Evolutionary conservation across 2,329 filamentous ascomycete species (phyloP), one percentile per base, ranked within the genome.

Genomic region (Trichoderma citrinoviride): DNA sequence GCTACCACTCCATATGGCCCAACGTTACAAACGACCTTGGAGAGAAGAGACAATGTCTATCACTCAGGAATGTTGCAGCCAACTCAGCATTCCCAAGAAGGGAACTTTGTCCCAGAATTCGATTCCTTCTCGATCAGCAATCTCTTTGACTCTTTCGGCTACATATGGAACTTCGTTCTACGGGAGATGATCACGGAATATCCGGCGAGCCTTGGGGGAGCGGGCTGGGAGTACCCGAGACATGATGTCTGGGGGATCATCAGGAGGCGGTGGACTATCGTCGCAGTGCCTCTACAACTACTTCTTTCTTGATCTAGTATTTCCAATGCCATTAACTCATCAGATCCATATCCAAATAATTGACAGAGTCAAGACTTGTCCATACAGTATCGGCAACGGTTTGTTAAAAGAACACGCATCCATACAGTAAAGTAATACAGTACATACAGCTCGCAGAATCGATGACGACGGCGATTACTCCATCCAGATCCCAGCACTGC

Each of bases 31-130:
- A n/a, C n/a, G n/a, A n/a, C n/a, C n/a, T 15, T 19, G 21, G 17
- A 8, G 14, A 37, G n/a, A n/a, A n/a, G 27, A 49, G 43, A 58
- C 56, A 60, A n/a, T 60, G 43, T 40, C 55, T 60, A 23, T 60
- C 14, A 21, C 19, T 10, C 10, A 40, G 56, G 56, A 60, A 60
- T 60, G 43, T 3, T 3, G 19, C 33, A 8, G 10, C 33, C 7
- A 57, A 29, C 15, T 40, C 7, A 10, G 10, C 46, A 61, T 50
- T 10, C 57, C 57, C 50, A 12, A 17, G 1, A 17, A 29, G 6
- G 10, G 29, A 7, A n/a, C n/a, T n/a, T 10, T 19, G 15, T 40
- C 25, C 40, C 41, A 25, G 1, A 5, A 19, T 12, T 1, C 19
- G 8, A 15, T 14, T 14, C 29, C 17, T 21, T 21, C 15, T 5